phyloP scores from a whole-genome alignment of 495 filamentous ascomycete species.

The Lasiosphaeriaceae sp. region DNA sequence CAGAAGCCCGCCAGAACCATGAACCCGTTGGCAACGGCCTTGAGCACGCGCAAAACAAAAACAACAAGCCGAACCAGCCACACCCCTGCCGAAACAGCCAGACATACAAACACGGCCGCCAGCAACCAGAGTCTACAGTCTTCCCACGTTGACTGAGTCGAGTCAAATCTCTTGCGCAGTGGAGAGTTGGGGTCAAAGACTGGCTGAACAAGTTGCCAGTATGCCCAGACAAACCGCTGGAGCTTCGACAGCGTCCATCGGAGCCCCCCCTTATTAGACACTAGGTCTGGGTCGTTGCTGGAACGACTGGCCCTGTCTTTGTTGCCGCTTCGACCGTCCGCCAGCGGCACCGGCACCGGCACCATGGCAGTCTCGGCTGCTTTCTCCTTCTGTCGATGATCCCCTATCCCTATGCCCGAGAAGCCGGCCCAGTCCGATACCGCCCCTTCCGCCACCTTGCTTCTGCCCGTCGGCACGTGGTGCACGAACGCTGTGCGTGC shows the following conservation, averaged over 20 bases:
- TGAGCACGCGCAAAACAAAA: constrained; percentile 7
- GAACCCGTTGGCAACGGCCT: constrained; percentile 11
- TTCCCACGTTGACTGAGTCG: constrained; percentile 14
- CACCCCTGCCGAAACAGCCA: constrained; percentile 7
- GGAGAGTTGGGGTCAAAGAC: constrained; percentile 26
- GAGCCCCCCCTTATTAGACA: not conserved
- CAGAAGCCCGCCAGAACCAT: constrained; percentile 17
- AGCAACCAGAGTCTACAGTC: constrained; percentile 22
- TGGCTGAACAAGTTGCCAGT: constrained; percentile 26
- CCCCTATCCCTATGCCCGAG: not conserved
- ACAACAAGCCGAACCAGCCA: constrained; percentile 19
- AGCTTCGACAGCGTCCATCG: constrained; percentile 7
- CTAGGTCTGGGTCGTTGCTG: not conserved
- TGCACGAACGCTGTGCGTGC: constrained; percentile 23
- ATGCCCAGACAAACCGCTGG: constrained; percentile 15
- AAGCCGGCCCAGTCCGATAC: not conserved
- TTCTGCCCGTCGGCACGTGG: not conserved
- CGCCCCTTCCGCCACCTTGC: not conserved
- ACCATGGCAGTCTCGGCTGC: not conserved
- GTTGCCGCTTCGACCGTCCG: constrained; percentile 6
- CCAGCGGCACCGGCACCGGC: not conserved
- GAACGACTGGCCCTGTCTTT: constrained; percentile 17
- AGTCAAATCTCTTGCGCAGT: constrained; percentile 18
- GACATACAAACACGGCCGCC: constrained; percentile 20
- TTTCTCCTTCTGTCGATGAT: not conserved